These are phyloP conservation scores for Amniculicola lignicola DNA, from an alignment of 495 filamentous ascomycete species.

Conservation along the genomic window DNA sequence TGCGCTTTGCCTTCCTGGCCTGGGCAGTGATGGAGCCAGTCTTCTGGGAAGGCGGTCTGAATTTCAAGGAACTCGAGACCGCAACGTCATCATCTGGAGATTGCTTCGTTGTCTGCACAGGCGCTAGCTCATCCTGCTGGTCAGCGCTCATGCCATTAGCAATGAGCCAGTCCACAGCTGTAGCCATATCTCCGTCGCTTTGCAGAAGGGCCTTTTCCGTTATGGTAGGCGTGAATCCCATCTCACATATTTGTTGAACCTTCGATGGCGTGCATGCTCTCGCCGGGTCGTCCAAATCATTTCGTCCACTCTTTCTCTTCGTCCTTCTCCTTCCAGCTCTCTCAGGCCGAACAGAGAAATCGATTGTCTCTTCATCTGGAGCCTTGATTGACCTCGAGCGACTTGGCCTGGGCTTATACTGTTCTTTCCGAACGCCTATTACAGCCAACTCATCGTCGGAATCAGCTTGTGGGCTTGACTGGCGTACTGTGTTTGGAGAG, in stretches of 20 bases:
- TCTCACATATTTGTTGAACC: slow-evolving; percentile 25
- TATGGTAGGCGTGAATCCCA: slow-evolving; percentile 31
- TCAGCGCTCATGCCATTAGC: background rate
- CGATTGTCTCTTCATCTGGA: slow-evolving; percentile 22
- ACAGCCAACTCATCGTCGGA: slow-evolving; percentile 33
- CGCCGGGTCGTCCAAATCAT: background rate
- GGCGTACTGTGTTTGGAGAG: too few relatives aligned
- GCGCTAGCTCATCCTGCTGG: slow-evolving; percentile 13
- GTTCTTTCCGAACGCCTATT: slow-evolving; percentile 37
- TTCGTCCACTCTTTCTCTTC: slow-evolving; percentile 35
- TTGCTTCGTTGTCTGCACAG: too few relatives aligned
- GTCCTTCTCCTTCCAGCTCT: slow-evolving; percentile 28
- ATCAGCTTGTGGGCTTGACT: background rate
- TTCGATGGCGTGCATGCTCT: slow-evolving; percentile 17
- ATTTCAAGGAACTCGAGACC: background rate
- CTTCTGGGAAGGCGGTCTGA: too few relatives aligned
- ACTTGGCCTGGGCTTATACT: slow-evolving; percentile 41
- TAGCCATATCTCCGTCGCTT: slow-evolving; percentile 11
- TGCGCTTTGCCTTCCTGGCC: slow-evolving; percentile 13
- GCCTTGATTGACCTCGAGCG: slow-evolving; percentile 37
- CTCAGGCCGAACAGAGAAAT: slow-evolving; percentile 38
- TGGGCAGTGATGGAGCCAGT: background rate
- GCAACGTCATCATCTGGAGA: too few relatives aligned
- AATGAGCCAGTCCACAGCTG: slow-evolving; percentile 22
- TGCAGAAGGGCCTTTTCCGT: slow-evolving; percentile 19